Evolutionary conservation across 176 grass and related monocot genomes (phyloP), one percentile per base, ranked within the genome.

Genomic region (Musa acuminata): DNA sequence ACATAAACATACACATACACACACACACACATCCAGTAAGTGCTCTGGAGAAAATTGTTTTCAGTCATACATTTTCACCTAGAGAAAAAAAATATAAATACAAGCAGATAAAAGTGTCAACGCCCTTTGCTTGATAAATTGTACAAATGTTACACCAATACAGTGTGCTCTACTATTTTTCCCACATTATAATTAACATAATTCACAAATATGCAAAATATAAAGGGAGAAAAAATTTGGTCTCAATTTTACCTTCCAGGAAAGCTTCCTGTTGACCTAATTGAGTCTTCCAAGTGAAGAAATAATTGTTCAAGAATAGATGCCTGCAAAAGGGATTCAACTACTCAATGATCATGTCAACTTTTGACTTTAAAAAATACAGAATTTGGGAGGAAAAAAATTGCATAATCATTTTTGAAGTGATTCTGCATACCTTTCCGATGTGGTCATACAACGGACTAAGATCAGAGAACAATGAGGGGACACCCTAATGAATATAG

Each of bases 391-490:
- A 43, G 4, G 53, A 65, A 21, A 52, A 64, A 74, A 52, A 81
- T 58, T 77, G 67, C 72, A 58, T 27, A 19, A 9, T 35, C 72
- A 19, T 27, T 26, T 55, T 69, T 35, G 22, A 71, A 64, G 66
- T 20, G 13, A 43, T 49, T 64, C 75, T 27, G 49, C 74, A 79
- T 77, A 99, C 95, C 95, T 99, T 99, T 84, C 82, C 88, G 84
- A 79, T 81, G 21, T 91, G 88, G 69, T 87, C 90, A 59, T 99
- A 99, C 65, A 99, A 85, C 9, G 95, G 88, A 49, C 88, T 87
- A 70, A 99, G 84, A 89, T 99, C 95, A 80, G 86, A 94, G 78
- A 99, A 99, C 58, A 99, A 75, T 16, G 95, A 99, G 24, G 95
- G 95, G 62, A 99, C 86, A 81, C 95, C 95, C 95, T 99, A 71